These are phyloP conservation scores for Coniosporium tulheliwenetii DNA, from an alignment of 2,329 filamentous ascomycete species.

Conservation along the genomic window DNA sequence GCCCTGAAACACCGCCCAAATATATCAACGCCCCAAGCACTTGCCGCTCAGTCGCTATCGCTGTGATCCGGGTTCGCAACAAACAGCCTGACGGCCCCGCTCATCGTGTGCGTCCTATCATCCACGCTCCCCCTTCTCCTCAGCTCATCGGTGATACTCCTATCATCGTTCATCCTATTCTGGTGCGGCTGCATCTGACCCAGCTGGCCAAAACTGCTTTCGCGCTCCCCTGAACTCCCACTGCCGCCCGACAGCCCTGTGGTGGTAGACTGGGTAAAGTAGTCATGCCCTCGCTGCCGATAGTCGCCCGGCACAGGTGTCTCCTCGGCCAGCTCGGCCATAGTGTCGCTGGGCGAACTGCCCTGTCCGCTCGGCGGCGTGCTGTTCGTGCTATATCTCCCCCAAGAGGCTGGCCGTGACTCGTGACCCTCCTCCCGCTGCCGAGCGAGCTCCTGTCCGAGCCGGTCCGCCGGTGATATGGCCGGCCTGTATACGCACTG, in stretches of 20 bases:
- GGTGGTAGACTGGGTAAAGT: constrained; percentile 25
- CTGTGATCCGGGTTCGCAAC: constrained; percentile 70
- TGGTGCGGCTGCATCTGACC: constrained; percentile 32
- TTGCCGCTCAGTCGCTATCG: constrained; percentile 11
- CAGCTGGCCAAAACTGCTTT: constrained; percentile 39
- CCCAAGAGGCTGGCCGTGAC: constrained; percentile 24
- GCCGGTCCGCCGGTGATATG: constrained; percentile 52
- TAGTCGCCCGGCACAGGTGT: constrained; percentile 27
- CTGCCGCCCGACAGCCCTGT: constrained; percentile 26
- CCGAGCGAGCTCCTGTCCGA: constrained; percentile 55
- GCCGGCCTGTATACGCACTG: constrained; percentile 22
- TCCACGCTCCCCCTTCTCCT: constrained; percentile 68
- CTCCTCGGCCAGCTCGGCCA: constrained; percentile 27
- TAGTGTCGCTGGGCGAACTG: constrained; percentile 20
- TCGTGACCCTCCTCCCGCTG: constrained; percentile 20
- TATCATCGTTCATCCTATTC: constrained; percentile 34
- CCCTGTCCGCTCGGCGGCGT: constrained; percentile 37
- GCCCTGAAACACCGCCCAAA: too few species aligned
- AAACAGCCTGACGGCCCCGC: constrained; percentile 51
- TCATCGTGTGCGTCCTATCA: constrained; percentile 63
- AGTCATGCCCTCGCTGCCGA: constrained; percentile 15
- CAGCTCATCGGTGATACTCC: constrained; percentile 55
- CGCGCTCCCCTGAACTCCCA: constrained; percentile 26
- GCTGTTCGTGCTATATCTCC: constrained; percentile 34
- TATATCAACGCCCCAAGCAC: too few species aligned